Evolutionary conservation across 768 basidiomycete species (phyloP).

Genomic region (Coprinopsis cinerea): DNA sequence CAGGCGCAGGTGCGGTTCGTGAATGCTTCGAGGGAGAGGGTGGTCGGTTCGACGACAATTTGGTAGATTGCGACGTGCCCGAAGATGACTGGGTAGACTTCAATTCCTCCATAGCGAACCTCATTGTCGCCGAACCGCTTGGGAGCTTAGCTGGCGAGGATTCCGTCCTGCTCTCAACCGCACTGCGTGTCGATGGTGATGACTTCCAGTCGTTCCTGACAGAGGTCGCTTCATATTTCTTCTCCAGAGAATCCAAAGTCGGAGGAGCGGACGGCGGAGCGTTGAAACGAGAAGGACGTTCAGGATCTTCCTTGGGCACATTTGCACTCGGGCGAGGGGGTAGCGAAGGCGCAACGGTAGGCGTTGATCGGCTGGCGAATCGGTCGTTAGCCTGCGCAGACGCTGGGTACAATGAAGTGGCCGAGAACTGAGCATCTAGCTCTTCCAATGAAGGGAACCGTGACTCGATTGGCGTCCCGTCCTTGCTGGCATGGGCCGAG

Average conservation of each 20-base stretch:
- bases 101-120: conserved; percentile 6
- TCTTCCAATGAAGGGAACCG: conserved; percentile 88
- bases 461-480: conserved; percentile 52
- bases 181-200: not conserved
- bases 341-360: not conserved
- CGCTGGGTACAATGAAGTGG: conserved; percentile 20
- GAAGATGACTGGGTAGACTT: not conserved
- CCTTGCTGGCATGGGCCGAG: conserved; percentile 20
- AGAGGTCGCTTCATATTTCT: not conserved
- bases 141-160: not conserved
- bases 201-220: conserved; percentile 7
- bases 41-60: not conserved
- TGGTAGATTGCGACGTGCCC: not conserved
- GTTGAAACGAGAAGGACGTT: not conserved
- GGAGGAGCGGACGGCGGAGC: not conserved
- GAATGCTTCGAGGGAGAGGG: conserved; percentile 7
- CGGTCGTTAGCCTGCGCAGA: conserved; percentile 2
- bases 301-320: conserved; percentile 9
- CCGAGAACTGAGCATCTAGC: conserved; percentile 47
- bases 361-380: not conserved
- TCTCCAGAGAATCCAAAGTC: conserved; percentile 5
- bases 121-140: conserved; percentile 8
- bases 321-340: not conserved
- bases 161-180: not conserved
- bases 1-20: conserved; percentile 28